phyloP scores from a whole-genome alignment of 805 yeast genomes.

The Saccharomycopsis oosterbeekiorum region DNA sequence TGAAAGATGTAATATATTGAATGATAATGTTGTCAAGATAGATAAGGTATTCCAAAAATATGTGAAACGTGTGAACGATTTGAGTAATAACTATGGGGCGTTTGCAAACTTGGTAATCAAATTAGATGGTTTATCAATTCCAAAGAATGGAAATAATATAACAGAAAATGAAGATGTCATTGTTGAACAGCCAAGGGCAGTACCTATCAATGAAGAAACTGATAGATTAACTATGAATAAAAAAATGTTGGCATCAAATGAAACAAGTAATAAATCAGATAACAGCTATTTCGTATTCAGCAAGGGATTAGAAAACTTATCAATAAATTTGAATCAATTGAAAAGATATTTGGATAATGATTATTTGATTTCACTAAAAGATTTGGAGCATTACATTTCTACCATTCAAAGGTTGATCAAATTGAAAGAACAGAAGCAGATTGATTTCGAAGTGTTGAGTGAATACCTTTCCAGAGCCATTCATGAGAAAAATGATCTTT shows the following conservation, averaged over 20 bases:
- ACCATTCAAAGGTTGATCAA: conserved; percentile 62
- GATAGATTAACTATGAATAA: not conserved
- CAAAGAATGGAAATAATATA: not conserved
- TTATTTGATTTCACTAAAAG: conserved; percentile 73
- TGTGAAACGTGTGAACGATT: conserved; percentile 59
- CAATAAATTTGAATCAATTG: conserved; percentile 34
- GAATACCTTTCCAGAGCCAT: conserved; percentile 69
- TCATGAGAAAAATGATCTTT: conserved; percentile 48
- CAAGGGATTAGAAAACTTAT: conserved; percentile 35
- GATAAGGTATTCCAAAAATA: conserved; percentile 72
- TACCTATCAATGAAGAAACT: conserved; percentile 6
- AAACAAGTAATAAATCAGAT: conserved; percentile 26
- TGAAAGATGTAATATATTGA: conserved; percentile 73
- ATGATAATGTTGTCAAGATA: conserved; percentile 69
- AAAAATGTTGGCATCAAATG: conserved; percentile 8
- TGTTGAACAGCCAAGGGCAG: conserved; percentile 6
- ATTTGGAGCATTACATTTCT: conserved; percentile 70
- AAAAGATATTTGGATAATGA: conserved; percentile 59
- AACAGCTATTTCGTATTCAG: conserved; percentile 28
- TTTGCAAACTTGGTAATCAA: conserved; percentile 62
- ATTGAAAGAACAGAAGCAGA: conserved; percentile 80
- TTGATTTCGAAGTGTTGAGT: conserved; percentile 78
- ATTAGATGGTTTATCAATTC: conserved; percentile 32
- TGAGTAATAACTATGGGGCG: conserved; percentile 62
- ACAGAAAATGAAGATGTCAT: not conserved